phyloP scores from a whole-genome alignment of 2,329 filamentous ascomycete genomes.

The Cordyceps pruinosa region DNA sequence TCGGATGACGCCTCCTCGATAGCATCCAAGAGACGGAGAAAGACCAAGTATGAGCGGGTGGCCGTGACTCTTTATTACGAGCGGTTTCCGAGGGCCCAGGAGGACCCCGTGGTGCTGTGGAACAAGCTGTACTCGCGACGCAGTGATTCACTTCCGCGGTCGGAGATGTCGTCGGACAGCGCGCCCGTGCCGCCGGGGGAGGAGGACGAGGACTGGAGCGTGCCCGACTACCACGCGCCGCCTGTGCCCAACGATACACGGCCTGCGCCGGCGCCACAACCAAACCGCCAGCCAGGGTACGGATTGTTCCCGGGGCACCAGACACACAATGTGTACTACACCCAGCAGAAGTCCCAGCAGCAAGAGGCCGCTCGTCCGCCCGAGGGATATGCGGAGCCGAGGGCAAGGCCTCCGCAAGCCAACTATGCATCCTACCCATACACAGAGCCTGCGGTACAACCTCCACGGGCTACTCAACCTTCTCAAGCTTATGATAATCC shows the following conservation, averaged over 20 bases:
- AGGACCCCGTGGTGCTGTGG: neutral
- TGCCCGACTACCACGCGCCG: neutral
- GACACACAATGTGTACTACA: too few relatives aligned
- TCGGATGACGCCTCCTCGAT: neutral
- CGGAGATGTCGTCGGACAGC: neutral
- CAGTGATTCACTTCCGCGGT: neutral
- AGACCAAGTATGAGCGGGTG: neutral
- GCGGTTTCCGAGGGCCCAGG: neutral
- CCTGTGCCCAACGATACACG: neutral
- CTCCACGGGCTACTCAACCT: too few relatives aligned
- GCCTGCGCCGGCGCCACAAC: neutral
- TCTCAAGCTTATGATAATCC: too few relatives aligned
- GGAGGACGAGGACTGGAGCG: neutral
- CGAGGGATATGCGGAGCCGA: neutral
- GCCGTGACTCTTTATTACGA: neutral
- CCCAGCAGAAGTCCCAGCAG: neutral
- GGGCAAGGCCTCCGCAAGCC: neutral
- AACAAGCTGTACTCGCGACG: neutral
- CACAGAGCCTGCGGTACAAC: too few relatives aligned
- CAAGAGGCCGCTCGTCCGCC: neutral
- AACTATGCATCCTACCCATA: too few relatives aligned
- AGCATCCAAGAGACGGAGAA: neutral
- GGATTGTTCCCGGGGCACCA: neutral
- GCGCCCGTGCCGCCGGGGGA: neutral
- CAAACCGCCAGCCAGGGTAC: neutral